Percentiles rank a stretch among this genome's conserved stretches.
Conservation (phyloP, 805 yeast species). For the Saccharomycopsis fibuligera region DNA sequence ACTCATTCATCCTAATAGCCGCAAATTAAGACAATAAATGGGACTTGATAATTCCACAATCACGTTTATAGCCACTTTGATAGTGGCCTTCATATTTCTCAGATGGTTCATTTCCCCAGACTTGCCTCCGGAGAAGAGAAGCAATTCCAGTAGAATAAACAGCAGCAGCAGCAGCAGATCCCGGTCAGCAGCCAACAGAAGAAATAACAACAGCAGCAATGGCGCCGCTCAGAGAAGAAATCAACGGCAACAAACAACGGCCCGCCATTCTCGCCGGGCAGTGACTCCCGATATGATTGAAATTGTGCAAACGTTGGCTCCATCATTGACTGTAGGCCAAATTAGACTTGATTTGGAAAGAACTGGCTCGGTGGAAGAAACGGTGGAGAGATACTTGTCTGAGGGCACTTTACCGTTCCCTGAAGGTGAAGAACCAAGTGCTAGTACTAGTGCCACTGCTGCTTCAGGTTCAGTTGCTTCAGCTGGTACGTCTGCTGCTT, state of each 20-base stretch:
- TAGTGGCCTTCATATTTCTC: constrained; percentile 50
- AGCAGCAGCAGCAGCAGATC: constrained; percentile 14
- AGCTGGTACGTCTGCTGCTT: neutral
- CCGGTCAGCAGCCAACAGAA: constrained; percentile 9
- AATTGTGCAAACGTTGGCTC: constrained; percentile 78
- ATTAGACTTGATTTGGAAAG: constrained; percentile 67
- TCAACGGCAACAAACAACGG: neutral
- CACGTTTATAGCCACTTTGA: constrained; percentile 41
- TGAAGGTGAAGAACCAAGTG: constrained; percentile 26
- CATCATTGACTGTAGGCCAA: constrained; percentile 59
- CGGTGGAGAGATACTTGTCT: constrained; percentile 65
- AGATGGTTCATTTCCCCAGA: constrained; percentile 64
- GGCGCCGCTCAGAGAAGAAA: too few species aligned
- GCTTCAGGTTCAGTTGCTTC: too few species aligned
- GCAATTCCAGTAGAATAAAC: constrained; percentile 12
- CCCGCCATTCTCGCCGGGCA: constrained; percentile 32
- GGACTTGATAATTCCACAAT: constrained; percentile 50
- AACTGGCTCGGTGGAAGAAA: constrained; percentile 75
- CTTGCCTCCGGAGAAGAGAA: constrained; percentile 32
- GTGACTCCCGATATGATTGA: constrained; percentile 74
- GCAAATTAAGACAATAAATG: neutral
- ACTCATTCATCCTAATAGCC: neutral
- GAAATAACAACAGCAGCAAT: too few species aligned
- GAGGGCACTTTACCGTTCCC: constrained; percentile 57
- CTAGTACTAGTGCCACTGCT: neutral